These are phyloP conservation scores for Russula griseocarnosa DNA, from an alignment of 768 basidiomycete genomes.

Conservation along the genomic window DNA sequence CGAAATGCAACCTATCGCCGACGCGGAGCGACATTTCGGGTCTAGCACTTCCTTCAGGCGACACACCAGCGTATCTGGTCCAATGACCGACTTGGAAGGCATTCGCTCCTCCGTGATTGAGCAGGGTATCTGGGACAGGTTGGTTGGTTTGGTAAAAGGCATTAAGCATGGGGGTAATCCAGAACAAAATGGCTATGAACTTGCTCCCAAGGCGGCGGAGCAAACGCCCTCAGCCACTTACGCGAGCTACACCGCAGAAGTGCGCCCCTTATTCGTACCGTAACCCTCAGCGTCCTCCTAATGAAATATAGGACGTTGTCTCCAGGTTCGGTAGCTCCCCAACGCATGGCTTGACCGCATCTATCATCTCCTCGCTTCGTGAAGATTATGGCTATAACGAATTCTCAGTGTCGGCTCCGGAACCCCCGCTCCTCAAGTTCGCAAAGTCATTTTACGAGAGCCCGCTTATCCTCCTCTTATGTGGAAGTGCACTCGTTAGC, in stretches of 20 bases:
- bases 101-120: constrained; percentile 31
- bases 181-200: constrained; percentile 42
- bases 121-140: constrained; percentile 47
- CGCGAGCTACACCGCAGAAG: constrained; percentile 7
- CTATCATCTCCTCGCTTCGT: constrained; percentile 60
- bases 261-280: constrained; percentile 11
- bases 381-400: constrained; percentile 86
- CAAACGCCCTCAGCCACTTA: constrained; percentile 20
- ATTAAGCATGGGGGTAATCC: constrained; percentile 35
- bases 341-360: constrained; percentile 55
- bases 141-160: constrained; percentile 40
- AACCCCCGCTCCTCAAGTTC: constrained; percentile 82
- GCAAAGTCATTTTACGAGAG: constrained; percentile 94
- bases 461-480: constrained; percentile 84
- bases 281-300: not conserved
- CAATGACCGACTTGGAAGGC: constrained; percentile 38
- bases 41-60: constrained; percentile 77
- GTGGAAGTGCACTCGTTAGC: constrained; percentile 86
- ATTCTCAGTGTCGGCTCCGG: constrained; percentile 79
- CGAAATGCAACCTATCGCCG: constrained; percentile 49
- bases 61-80: constrained; percentile 45
- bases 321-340: constrained; percentile 63
- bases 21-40: constrained; percentile 71
- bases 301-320: constrained; percentile 65
- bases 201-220: constrained; percentile 24